These are phyloP conservation scores for Rhypophila decipiens DNA, from an alignment of 495 filamentous ascomycete species.

Conservation along the genomic window DNA sequence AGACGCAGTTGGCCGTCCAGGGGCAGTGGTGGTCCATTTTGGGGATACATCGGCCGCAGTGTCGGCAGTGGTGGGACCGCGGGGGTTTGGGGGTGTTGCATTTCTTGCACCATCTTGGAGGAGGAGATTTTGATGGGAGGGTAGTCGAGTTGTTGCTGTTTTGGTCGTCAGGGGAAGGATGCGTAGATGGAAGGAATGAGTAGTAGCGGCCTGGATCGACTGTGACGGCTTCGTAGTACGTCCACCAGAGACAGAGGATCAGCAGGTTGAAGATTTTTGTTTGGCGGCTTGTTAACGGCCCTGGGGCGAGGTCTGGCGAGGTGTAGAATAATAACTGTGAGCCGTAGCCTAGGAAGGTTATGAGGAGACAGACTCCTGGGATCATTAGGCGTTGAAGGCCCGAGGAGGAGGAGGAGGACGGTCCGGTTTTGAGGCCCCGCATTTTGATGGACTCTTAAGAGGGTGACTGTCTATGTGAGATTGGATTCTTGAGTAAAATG, in stretches of 20 bases:
- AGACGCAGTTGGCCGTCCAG: conserved; percentile 93
- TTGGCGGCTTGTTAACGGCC: conserved; percentile 56
- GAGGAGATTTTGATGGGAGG: conserved; percentile 3
- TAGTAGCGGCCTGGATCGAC: conserved; percentile 64
- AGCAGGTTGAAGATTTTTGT: conserved; percentile 66
- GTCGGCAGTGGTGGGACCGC: conserved; percentile 86
- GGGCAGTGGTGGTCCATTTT: conserved; percentile 99
- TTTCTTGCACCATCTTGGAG: conserved; percentile 70
- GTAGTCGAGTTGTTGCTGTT: too few species aligned
- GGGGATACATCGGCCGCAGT: conserved; percentile 81
- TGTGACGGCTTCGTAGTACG: conserved; percentile 69
- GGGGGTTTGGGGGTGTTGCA: conserved; percentile 79
- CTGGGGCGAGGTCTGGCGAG: conserved; percentile 55
- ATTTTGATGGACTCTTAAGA: conserved; percentile 12
- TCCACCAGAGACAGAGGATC: conserved; percentile 67
- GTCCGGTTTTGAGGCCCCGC: conserved; percentile 19
- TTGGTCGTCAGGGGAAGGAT: too few species aligned
- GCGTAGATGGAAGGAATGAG: conserved; percentile 29
- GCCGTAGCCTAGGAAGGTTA: conserved; percentile 73
- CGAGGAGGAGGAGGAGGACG: conserved; percentile 17
- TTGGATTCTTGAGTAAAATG: too few species aligned
- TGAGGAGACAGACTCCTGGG: conserved; percentile 60
- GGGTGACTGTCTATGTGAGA: too few species aligned
- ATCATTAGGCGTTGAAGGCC: conserved; percentile 50
- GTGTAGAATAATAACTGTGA: conserved; percentile 75